These are phyloP conservation scores for Pichia terricola DNA, from an alignment of 1,139 yeast genomes.

Conservation along the genomic window DNA sequence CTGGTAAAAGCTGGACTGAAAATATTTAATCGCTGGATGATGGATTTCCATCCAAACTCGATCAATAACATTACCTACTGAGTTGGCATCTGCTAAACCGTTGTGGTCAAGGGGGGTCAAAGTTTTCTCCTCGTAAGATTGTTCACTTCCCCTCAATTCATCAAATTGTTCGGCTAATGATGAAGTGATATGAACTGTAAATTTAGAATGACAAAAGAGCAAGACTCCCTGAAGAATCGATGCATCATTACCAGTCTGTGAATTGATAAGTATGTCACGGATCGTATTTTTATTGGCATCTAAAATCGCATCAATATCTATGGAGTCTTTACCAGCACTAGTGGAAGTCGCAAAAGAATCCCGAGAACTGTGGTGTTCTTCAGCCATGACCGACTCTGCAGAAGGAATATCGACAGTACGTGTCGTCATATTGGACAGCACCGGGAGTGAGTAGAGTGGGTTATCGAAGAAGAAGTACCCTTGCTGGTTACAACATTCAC, in stretches of 20 bases:
- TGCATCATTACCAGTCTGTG: constrained; percentile 26
- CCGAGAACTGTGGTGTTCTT: too few relatives aligned
- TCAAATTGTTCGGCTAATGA: too few relatives aligned
- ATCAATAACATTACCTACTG: constrained; percentile 29
- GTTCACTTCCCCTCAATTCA: too few relatives aligned
- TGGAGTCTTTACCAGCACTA: too few relatives aligned
- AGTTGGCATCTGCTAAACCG: background rate
- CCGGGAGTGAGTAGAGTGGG: too few relatives aligned
- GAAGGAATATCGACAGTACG: too few relatives aligned
- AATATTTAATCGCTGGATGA: constrained; percentile 53
- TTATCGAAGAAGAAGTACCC: too few relatives aligned
- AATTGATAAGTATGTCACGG: constrained; percentile 16
- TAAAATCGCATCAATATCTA: constrained; percentile 16
- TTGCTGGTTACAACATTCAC: too few relatives aligned
- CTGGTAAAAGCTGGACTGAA: constrained; percentile 33
- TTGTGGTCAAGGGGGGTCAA: constrained; percentile 1
- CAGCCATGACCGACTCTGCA: too few relatives aligned
- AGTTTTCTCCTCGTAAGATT: too few relatives aligned
- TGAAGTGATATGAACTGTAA: constrained; percentile 29
- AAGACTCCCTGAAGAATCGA: constrained; percentile 38
- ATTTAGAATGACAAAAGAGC: constrained; percentile 35
- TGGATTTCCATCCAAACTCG: constrained; percentile 52
- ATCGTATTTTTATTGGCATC: constrained; percentile 15
- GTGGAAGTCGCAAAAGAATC: too few relatives aligned
- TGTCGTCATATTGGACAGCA: too few relatives aligned